Base-by-base conservation (phyloP, 805 yeast genomes). In the Kodamaea jinghongensis region DNA sequence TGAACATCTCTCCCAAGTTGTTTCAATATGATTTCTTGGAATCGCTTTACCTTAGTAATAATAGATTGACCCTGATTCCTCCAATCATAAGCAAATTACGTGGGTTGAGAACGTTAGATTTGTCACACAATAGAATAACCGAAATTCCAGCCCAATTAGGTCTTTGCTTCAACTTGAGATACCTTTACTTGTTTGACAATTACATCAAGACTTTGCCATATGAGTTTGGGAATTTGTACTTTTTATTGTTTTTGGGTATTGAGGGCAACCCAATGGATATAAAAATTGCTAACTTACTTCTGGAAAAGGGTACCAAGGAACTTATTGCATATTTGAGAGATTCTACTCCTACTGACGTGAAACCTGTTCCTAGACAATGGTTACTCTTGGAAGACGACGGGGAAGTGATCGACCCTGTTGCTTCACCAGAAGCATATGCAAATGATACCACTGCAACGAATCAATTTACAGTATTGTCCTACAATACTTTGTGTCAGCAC, bases 401-500 rank as follows among this genome's bases (percentile, higher is more conserved):
- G 13, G 90, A 85, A 55, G 63, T 74, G 15, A 49, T 68, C 25
- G 67, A 66, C 46, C 63, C 64, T 6, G 46, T 44, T 8, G 42
- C 54, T 10, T 55, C 58, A 31, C 65, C 67, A 2, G 63, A 55
- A 28, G 60, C 62, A 7, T 65, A 61, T 43, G 52, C 54, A 8
- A 54, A 51, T 10, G 68, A 64, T 32, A 50, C 51, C 23, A 43
- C 52, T 14, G 55, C 55, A 16, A 50, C 59, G 12, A 55, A 54
- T 25, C 55, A 75, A 4, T 89, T 93, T 60, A 83, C 96, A 1
- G 67, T 90, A 34, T 73, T 88, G 76, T 80, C 89, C 28, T 91
- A 89, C 68, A 93, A 93, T 65, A 87, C 95, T 2, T 71, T 93
- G 58, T 93, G 99, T 62, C 98, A 91, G 59, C 93, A 86, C 60